Evolutionary conservation across 345 rosid species (phyloP).

Genomic region (Draba incana): DNA sequence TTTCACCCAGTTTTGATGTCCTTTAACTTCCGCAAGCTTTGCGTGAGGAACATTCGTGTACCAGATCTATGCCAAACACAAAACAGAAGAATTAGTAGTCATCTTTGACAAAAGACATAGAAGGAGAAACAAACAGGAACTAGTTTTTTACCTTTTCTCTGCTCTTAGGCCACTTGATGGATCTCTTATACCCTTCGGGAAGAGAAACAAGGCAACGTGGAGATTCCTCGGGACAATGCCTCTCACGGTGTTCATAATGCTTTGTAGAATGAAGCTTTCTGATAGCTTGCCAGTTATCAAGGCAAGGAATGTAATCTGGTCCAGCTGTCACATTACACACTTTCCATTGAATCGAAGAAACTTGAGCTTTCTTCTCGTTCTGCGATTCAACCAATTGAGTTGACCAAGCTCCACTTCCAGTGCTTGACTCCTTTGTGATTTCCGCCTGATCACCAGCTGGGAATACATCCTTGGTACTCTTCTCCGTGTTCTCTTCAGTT

Average conservation of each 20-base stretch:
- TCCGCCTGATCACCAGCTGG: slow-evolving; percentile 63
- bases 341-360: slow-evolving; percentile 59
- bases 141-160: slow-evolving; percentile 63
- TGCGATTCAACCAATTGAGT: slow-evolving; percentile 84
- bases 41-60: slow-evolving; percentile 68
- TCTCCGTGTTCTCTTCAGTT: slow-evolving; percentile 35
- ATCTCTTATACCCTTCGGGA: slow-evolving; percentile 70
- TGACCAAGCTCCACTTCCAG: slow-evolving; percentile 70
- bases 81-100: slow-evolving; percentile 26
- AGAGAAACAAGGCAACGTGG: slow-evolving; percentile 83
- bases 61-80: slow-evolving; percentile 58
- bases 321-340: slow-evolving; percentile 87
- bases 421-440: slow-evolving; percentile 63
- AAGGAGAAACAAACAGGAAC: not conserved
- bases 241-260: slow-evolving; percentile 94
- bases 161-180: slow-evolving; percentile 91
- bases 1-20: slow-evolving; percentile 79
- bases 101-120: not conserved
- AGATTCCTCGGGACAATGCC: slow-evolving; percentile 89
- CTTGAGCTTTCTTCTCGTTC: slow-evolving; percentile 77
- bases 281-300: slow-evolving; percentile 81
- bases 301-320: slow-evolving; percentile 95
- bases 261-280: slow-evolving; percentile 62
- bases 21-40: slow-evolving; percentile 69
- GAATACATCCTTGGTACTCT: slow-evolving; percentile 47